Conservation (phyloP, 345 rosid species). For the Erodium maritimum region DNA sequence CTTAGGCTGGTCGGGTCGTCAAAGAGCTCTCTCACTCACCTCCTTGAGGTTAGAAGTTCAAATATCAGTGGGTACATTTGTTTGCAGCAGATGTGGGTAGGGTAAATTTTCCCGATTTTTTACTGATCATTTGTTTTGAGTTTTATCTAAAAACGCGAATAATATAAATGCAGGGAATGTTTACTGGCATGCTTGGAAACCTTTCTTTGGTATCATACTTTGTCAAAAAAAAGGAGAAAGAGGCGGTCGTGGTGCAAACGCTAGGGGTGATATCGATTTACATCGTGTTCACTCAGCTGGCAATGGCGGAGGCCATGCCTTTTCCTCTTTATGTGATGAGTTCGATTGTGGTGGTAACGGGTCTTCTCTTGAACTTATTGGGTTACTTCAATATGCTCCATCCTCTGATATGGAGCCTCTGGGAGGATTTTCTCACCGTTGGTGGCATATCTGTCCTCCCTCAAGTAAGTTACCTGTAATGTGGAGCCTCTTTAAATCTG, state of each 20-base stretch:
- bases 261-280: slow-evolving; percentile 56
- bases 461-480: slow-evolving; percentile 37
- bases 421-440: slow-evolving; percentile 81
- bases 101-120: too few relatives aligned
- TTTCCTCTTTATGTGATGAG: slow-evolving; percentile 34
- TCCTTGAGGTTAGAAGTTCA: too few relatives aligned
- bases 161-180: slow-evolving; percentile 55
- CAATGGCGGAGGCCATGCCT: slow-evolving; percentile 82
- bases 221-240: slow-evolving; percentile 65
- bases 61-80: too few relatives aligned
- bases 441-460: slow-evolving; percentile 75
- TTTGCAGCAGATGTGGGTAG: too few relatives aligned
- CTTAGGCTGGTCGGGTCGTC: too few relatives aligned
- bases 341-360: slow-evolving; percentile 45
- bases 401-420: slow-evolving; percentile 42
- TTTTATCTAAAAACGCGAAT: too few relatives aligned
- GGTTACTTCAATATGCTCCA: slow-evolving; percentile 44
- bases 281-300: slow-evolving; percentile 62
- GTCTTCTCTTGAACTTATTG: slow-evolving; percentile 46
- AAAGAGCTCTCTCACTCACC: too few relatives aligned
- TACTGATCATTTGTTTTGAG: too few relatives aligned
- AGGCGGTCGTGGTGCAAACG: slow-evolving; percentile 68
- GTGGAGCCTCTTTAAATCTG: too few relatives aligned
- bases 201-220: slow-evolving; percentile 79
- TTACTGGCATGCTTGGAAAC: slow-evolving; percentile 81